Conservation (phyloP, 1,284 basidiomycete genomes). For the Boletus mariae region DNA sequence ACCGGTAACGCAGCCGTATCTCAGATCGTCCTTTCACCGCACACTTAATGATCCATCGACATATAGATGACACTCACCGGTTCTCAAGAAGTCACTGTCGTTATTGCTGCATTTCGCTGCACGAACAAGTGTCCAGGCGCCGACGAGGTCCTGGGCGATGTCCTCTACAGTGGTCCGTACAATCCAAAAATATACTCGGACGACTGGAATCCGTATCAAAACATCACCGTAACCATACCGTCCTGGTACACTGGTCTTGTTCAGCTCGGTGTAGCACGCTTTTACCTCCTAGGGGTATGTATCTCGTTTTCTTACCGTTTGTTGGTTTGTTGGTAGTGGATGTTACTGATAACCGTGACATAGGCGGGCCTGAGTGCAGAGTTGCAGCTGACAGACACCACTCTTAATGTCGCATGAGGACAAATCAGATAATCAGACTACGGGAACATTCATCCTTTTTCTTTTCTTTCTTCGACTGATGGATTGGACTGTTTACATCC, state of each 20-base stretch:
- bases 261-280: slow-evolving; percentile 41
- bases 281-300: slow-evolving; percentile 13
- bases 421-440: too few relatives aligned
- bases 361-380: slow-evolving; percentile 5
- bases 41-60: background rate
- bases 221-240: slow-evolving; percentile 50
- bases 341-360: background rate
- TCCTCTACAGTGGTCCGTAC: slow-evolving; percentile 46
- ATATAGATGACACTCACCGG: background rate
- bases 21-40: background rate
- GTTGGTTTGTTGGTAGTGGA: background rate
- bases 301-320: background rate
- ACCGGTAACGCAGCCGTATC: background rate
- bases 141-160: background rate
- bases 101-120: background rate
- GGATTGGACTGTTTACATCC: background rate
- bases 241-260: slow-evolving; percentile 27
- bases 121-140: too few relatives aligned
- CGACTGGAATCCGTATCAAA: slow-evolving; percentile 41
- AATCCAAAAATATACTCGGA: slow-evolving; percentile 28
- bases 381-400: slow-evolving; percentile 1
- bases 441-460: background rate
- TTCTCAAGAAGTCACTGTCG: background rate
- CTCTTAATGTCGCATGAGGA: background rate
- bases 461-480: background rate